Evolutionary conservation across 176 grass and related monocot species (phyloP).

Genomic region (Carex kokanica): DNA sequence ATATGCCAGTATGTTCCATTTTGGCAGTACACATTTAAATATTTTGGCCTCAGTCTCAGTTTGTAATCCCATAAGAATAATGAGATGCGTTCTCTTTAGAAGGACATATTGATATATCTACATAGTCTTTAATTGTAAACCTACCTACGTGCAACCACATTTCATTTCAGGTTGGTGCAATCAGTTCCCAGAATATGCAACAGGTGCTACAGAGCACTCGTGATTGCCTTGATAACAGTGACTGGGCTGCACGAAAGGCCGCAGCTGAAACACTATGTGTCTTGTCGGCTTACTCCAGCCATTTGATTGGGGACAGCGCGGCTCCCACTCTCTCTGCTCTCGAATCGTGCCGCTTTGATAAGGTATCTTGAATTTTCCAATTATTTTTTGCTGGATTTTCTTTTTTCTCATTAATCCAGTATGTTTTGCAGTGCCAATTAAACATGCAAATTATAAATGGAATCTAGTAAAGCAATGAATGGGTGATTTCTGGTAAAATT

Average conservation of each 20-base stretch:
- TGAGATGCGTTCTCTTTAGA: not conserved
- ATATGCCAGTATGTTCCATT: not conserved
- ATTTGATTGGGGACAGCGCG: slow-evolving; percentile 69
- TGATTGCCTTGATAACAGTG: slow-evolving; percentile 87
- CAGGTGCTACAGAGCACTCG: slow-evolving; percentile 74
- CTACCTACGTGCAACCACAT: not conserved
- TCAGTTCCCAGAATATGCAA: slow-evolving; percentile 78
- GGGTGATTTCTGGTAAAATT: not conserved
- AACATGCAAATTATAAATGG: not conserved
- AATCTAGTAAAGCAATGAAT: not conserved
- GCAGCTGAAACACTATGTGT: slow-evolving; percentile 87
- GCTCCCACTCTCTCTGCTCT: slow-evolving; percentile 69
- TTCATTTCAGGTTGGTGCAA: slow-evolving; percentile 87
- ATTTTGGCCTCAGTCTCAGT: not conserved
- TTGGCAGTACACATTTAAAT: not conserved
- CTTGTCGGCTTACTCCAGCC: slow-evolving; percentile 59
- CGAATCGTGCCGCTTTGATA: slow-evolving; percentile 95
- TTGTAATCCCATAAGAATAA: not conserved
- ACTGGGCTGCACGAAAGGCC: slow-evolving; percentile 94
- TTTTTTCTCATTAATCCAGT: not conserved
- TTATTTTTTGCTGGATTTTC: not conserved
- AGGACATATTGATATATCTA: not conserved
- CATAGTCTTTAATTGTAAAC: not conserved
- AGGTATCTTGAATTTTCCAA: slow-evolving; percentile 46
- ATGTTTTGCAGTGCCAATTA: not conserved